Evolutionary conservation across 176 grass and related monocot genomes (phyloP), one percentile per base, ranked within the genome.

Genomic region (Phragmites australis): DNA sequence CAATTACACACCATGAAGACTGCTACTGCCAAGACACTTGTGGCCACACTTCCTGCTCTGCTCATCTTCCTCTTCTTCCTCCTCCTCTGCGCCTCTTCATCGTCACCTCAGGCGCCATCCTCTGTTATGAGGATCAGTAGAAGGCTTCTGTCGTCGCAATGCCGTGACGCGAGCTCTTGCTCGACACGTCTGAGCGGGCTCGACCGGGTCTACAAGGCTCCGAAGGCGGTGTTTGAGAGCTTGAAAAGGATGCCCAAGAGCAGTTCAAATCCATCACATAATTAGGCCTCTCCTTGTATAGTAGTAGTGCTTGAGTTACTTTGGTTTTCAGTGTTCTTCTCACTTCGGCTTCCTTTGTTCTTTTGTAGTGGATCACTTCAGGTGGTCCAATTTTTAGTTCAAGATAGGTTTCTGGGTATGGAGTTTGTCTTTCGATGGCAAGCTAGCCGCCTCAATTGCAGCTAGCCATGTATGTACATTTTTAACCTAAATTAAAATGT

Each of bases 231-330:
- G 26, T 76, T 31, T 61, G 79, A 71, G 37, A 87, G 56, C 79
- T 63, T 87, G 44, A 87, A 87, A 64, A 72, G 1, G 55, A 7
- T 82, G 72, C 79, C 85, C 34, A 27, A 68, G 68, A 87, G 79
- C 55, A 77, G n/a, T n/a, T n/a, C n/a, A n/a, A n/a, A n/a, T 72
- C 79, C 79, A 72, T 81, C 79, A 59, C 79, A 81, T 32, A 81
- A 81, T 59, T 81, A 81, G 79, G 15, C 30, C 16, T 6, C 12
- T 0, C 3, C 5, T 52, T 37, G 54, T 32, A 3, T 23, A 23
- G 58, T 71, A 71, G 45, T 27, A 9, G 16, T 49, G 15, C n/a
- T 46, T 30, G 25, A 11, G 42, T 48, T 49, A 63, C 26, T 22
- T 21, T 48, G 21, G 26, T 23, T 39, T 39, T 47, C 18, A 62